These are phyloP conservation scores for Kodamaea alishanica DNA, from an alignment of 1,139 yeast species.

Conservation along the genomic window DNA sequence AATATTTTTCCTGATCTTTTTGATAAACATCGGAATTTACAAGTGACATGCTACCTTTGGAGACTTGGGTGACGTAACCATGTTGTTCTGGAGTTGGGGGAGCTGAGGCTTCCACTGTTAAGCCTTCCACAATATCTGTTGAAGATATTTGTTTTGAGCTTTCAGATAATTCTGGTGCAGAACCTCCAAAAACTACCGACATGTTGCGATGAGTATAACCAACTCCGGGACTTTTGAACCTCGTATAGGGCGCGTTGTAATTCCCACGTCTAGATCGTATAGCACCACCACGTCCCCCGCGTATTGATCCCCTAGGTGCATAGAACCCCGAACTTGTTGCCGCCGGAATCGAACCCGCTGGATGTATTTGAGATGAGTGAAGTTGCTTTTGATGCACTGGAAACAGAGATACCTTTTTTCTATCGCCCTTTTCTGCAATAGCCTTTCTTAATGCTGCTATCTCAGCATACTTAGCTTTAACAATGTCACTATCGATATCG, in stretches of 20 bases:
- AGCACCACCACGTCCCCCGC: slow-evolving; percentile 5
- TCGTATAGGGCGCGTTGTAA: no score
- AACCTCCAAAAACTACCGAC: slow-evolving; percentile 19
- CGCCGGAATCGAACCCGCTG: slow-evolving; percentile 1
- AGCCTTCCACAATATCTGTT: no score
- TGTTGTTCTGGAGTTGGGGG: no score
- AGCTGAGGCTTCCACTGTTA: no score
- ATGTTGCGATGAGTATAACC: slow-evolving; percentile 19
- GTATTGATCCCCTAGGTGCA: neutral
- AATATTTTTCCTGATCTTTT: slow-evolving; percentile 22
- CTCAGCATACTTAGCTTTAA: slow-evolving; percentile 31
- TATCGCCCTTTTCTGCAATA: slow-evolving; percentile 18
- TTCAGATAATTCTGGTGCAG: no score
- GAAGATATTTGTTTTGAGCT: no score
- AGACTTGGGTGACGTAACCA: slow-evolving; percentile 21
- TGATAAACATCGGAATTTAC: slow-evolving; percentile 34
- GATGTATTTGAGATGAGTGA: neutral
- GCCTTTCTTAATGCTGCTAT: slow-evolving; percentile 32
- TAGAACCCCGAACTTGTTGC: neutral
- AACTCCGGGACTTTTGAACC: no score
- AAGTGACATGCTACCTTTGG: slow-evolving; percentile 35
- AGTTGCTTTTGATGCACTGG: neutral
- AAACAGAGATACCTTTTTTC: neutral
- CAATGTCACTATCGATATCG: slow-evolving; percentile 13
- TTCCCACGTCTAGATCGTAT: slow-evolving; percentile 4